A percentile compares a stretch with the other conserved stretches of the same genome.
Evolutionary conservation across 2,329 filamentous ascomycete species (phyloP).

Genomic region (Zasmidium angulare): DNA sequence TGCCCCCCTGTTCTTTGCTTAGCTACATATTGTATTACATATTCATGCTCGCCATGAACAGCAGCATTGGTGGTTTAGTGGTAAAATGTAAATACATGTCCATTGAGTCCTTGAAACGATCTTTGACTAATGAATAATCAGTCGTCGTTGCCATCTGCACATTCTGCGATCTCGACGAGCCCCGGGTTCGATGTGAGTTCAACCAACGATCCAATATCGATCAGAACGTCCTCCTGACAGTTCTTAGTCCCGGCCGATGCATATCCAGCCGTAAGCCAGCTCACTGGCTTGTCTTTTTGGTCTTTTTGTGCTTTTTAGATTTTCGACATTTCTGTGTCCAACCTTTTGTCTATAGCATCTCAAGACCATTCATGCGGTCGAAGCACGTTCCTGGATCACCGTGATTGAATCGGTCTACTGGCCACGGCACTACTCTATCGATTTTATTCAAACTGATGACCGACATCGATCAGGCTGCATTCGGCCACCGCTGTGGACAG

Average conservation of each 20-base stretch:
- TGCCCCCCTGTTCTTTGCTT: too few relatives aligned
- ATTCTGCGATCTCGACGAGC: not conserved
- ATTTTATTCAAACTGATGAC: too few relatives aligned
- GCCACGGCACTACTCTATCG: too few relatives aligned
- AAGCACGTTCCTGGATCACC: too few relatives aligned
- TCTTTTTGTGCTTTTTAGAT: not conserved
- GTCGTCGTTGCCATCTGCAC: not conserved
- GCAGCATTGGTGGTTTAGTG: conserved; percentile 13
- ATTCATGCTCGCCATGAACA: too few relatives aligned
- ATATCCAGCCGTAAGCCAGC: not conserved
- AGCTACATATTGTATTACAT: too few relatives aligned
- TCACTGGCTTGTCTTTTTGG: not conserved
- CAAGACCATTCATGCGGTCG: too few relatives aligned
- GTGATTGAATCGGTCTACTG: too few relatives aligned
- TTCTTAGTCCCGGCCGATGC: not conserved
- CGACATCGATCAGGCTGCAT: too few relatives aligned
- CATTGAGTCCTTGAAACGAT: not conserved
- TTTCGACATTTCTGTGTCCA: not conserved
- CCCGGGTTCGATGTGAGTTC: conserved; percentile 9
- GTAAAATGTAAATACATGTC: conserved; percentile 9
- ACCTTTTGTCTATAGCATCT: too few relatives aligned
- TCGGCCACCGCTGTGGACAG: too few relatives aligned
- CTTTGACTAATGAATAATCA: not conserved
- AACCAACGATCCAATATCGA: not conserved
- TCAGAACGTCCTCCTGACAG: not conserved